Evolutionary conservation across 2,329 filamentous ascomycete species (phyloP).

Genomic region (Hypoxylon sp.): DNA sequence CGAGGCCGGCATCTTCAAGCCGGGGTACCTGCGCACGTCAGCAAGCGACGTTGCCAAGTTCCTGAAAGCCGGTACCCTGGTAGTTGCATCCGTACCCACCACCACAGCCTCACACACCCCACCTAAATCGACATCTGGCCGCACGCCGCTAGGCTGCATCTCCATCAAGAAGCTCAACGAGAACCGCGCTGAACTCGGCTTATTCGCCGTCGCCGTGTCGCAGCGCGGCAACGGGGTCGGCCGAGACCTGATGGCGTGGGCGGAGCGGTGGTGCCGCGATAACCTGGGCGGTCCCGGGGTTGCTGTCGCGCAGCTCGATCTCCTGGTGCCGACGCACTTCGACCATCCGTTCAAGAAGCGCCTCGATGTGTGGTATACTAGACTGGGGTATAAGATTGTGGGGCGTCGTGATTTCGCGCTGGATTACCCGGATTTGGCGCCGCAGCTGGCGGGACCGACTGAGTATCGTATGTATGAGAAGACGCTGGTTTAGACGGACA

Average conservation of each 20-base stretch:
- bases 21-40: constrained; percentile 48
- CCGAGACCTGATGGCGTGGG: constrained; percentile 49
- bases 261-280: constrained; percentile 47
- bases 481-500: constrained; percentile 24
- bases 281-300: constrained; percentile 31
- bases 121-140: neutral
- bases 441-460: constrained; percentile 45
- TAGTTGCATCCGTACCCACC: constrained; percentile 40
- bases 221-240: constrained; percentile 51
- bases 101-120: neutral
- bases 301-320: constrained; percentile 45
- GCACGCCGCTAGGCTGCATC: constrained; percentile 48
- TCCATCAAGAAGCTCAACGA: constrained; percentile 40
- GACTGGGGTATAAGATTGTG: constrained; percentile 48
- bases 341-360: constrained; percentile 50
- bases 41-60: constrained; percentile 40
- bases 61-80: constrained; percentile 48
- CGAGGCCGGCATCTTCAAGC: constrained; percentile 65
- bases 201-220: constrained; percentile 48
- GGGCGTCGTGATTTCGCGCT: constrained; percentile 42
- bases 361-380: constrained; percentile 51
- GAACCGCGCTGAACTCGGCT: constrained; percentile 49
- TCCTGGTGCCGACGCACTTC: constrained; percentile 49
- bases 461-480: constrained; percentile 51
- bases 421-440: constrained; percentile 44